phyloP scores from a whole-genome alignment of 108 stramenopile species.

The Phaeodactylum tricornutum region DNA sequence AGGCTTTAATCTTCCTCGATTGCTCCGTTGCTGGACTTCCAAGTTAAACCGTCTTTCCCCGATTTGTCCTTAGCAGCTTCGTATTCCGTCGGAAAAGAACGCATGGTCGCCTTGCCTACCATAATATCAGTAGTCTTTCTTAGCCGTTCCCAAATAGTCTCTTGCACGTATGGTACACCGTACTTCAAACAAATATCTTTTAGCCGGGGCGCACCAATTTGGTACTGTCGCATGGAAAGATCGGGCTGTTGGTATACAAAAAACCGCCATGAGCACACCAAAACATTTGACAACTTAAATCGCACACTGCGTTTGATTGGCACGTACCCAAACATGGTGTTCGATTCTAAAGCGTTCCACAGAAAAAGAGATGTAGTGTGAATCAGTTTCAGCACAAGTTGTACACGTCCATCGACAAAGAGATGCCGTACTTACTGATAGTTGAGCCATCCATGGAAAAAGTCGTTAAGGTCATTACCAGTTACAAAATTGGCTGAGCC shows the following conservation, averaged over 20 bases:
- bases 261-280: too few relatives aligned
- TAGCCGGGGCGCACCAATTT: constrained; percentile 42
- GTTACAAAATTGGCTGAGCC: constrained; percentile 34
- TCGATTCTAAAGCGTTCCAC: too few relatives aligned
- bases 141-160: constrained; percentile 39
- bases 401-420: too few relatives aligned
- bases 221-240: constrained; percentile 52
- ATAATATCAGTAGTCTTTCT: constrained; percentile 59
- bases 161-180: constrained; percentile 51
- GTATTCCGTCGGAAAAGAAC: constrained; percentile 30
- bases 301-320: too few relatives aligned
- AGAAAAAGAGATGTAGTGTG: too few relatives aligned
- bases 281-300: too few relatives aligned
- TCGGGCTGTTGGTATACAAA: too few relatives aligned
- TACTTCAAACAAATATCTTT: constrained; percentile 40
- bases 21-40: constrained; percentile 43
- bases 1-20: constrained; percentile 30
- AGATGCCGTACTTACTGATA: constrained; percentile 68
- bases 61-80: constrained; percentile 25
- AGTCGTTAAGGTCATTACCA: constrained; percentile 55
- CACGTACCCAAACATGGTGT: too few relatives aligned
- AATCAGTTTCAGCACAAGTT: too few relatives aligned
- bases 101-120: constrained; percentile 48
- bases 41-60: constrained; percentile 17
- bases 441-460: constrained; percentile 61